phyloP scores from a whole-genome alignment of 306 rosid genomes.

The Rosa multiflora region DNA sequence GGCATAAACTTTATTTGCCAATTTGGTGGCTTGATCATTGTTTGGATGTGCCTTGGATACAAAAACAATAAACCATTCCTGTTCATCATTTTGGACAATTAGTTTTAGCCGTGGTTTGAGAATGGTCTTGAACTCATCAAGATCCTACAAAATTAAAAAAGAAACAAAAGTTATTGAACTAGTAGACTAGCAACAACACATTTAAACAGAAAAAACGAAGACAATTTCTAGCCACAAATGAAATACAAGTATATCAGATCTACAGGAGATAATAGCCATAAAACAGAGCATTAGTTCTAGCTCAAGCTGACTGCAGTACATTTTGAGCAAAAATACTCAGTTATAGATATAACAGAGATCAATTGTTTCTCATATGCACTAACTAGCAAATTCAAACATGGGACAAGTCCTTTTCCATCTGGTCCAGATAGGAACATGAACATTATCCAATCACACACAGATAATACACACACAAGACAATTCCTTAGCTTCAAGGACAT shows the following conservation, averaged over 20 bases:
- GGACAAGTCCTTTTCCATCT: not conserved
- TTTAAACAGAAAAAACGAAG: slow-evolving; percentile 12
- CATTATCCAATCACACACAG: not conserved
- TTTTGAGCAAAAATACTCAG: not conserved
- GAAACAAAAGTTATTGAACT: slow-evolving; percentile 28
- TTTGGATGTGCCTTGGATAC: slow-evolving; percentile 90
- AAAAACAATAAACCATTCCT: slow-evolving; percentile 94
- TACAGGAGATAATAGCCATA: not conserved
- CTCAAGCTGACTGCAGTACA: not conserved
- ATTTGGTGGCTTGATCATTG: slow-evolving; percentile 82
- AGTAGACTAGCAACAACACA: slow-evolving; percentile 22
- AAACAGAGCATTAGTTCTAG: not conserved
- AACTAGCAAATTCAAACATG: not conserved
- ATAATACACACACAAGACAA: not conserved
- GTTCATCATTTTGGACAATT: slow-evolving; percentile 96
- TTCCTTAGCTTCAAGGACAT: not conserved
- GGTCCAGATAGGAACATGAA: not conserved
- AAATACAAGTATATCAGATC: not conserved
- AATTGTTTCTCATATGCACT: not conserved
- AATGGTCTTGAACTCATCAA: slow-evolving; percentile 95
- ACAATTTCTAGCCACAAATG: slow-evolving; percentile 1
- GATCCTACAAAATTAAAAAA: slow-evolving; percentile 57
- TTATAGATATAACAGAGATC: not conserved
- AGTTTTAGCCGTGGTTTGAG: slow-evolving; percentile 96
- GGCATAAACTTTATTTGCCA: slow-evolving; percentile 89